These are phyloP conservation scores for Boletus rubropictus DNA, from an alignment of 768 basidiomycete species.

Conservation along the genomic window DNA sequence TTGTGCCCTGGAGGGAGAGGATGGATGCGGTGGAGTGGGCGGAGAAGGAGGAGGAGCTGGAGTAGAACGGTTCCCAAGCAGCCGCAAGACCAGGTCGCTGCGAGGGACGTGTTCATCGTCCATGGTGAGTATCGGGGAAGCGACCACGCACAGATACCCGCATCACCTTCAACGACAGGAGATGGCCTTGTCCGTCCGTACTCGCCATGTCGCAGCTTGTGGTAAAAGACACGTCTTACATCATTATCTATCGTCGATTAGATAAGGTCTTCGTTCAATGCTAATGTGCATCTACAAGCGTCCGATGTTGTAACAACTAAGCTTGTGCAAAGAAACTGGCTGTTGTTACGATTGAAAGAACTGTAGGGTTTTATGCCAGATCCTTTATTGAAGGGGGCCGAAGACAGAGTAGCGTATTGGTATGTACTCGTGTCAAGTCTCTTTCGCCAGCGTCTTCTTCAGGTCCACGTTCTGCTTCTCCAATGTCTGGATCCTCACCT, in stretches of 20 bases:
- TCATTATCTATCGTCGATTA: no score
- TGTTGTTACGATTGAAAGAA: no score
- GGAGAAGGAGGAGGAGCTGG: constrained; percentile 74
- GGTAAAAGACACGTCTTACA: neutral
- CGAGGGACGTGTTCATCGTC: constrained; percentile 5
- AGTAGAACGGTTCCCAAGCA: constrained; percentile 85
- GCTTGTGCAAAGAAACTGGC: no score
- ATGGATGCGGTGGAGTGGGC: constrained; percentile 76
- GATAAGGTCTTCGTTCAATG: no score
- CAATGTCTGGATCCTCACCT: constrained; percentile 60
- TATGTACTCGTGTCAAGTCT: constrained; percentile 17
- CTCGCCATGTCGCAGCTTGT: constrained; percentile 12
- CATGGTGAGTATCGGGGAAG: neutral
- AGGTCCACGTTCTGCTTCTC: constrained; percentile 67
- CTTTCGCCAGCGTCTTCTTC: constrained; percentile 51
- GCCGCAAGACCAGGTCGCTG: constrained; percentile 71
- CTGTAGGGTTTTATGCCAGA: no score
- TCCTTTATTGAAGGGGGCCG: no score
- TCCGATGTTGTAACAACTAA: no score
- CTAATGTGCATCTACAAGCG: no score
- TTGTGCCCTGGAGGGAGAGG: constrained; percentile 66
- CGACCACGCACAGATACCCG: constrained; percentile 67
- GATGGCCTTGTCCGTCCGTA: constrained; percentile 55
- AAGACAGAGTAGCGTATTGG: no score
- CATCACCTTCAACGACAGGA: constrained; percentile 82